These are phyloP conservation scores for Kodamaea fukazawae DNA, from an alignment of 805 yeast genomes.

Conservation along the genomic window DNA sequence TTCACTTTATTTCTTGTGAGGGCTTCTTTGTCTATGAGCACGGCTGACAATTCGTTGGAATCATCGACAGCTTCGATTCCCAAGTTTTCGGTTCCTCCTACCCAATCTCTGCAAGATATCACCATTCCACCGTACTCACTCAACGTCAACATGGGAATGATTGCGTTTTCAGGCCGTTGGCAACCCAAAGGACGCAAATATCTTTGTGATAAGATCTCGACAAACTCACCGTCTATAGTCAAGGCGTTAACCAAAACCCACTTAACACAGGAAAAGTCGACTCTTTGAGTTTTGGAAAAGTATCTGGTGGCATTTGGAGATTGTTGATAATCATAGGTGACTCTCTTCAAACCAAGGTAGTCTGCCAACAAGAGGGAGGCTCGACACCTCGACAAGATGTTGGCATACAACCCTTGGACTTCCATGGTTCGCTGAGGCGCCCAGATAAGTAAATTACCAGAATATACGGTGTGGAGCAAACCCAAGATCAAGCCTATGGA, in stretches of 20 bases:
- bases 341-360: slow-evolving; percentile 83
- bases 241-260: slow-evolving; percentile 90
- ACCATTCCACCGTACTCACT: slow-evolving; percentile 97
- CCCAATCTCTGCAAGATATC: slow-evolving; percentile 87
- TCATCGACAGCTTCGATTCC: slow-evolving; percentile 44
- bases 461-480: slow-evolving; percentile 71
- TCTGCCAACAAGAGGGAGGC: slow-evolving; percentile 81
- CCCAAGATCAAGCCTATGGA: slow-evolving; percentile 88
- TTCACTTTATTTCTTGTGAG: slow-evolving; percentile 69
- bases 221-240: slow-evolving; percentile 89
- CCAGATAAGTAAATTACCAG: slow-evolving; percentile 82
- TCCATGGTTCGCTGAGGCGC: slow-evolving; percentile 72
- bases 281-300: slow-evolving; percentile 68
- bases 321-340: slow-evolving; percentile 87
- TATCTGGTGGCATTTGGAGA: slow-evolving; percentile 83
- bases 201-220: slow-evolving; percentile 82
- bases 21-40: slow-evolving; percentile 69
- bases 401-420: slow-evolving; percentile 83
- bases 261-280: slow-evolving; percentile 73
- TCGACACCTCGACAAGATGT: slow-evolving; percentile 64
- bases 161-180: slow-evolving; percentile 65
- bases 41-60: slow-evolving; percentile 53
- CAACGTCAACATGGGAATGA: slow-evolving; percentile 84
- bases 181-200: slow-evolving; percentile 93
- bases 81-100: slow-evolving; percentile 64